Evolutionary conservation across 257 asterid species (phyloP).

Genomic region (Fraxinus pennsylvanica): DNA sequence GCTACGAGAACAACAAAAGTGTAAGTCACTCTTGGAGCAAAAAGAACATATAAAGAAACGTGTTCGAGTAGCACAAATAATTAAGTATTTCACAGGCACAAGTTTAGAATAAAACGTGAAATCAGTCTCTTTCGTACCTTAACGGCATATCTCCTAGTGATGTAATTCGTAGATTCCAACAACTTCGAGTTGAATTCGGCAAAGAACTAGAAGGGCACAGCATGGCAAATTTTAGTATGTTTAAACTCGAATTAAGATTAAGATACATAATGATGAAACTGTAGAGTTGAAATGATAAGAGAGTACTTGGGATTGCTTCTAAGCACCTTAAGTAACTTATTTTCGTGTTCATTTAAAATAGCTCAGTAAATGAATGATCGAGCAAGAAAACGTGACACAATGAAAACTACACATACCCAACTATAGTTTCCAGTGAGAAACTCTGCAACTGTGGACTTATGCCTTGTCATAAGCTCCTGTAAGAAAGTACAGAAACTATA

Average conservation of each 20-base stretch:
- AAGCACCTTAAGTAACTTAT: not conserved
- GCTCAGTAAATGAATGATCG: not conserved
- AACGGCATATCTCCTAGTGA: conserved; percentile 80
- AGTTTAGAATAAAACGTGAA: not conserved
- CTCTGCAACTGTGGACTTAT: conserved; percentile 82
- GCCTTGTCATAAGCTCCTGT: conserved; percentile 93
- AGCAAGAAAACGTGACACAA: not conserved
- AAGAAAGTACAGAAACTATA: conserved; percentile 27
- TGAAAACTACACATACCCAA: conserved; percentile 58
- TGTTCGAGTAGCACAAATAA: not conserved
- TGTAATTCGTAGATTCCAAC: conserved; percentile 82
- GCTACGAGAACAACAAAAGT: too few species aligned
- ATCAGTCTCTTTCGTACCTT: conserved; percentile 48
- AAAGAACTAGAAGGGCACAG: conserved; percentile 54
- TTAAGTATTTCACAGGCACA: not conserved
- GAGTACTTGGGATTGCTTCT: not conserved
- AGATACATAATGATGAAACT: not conserved
- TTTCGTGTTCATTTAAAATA: not conserved
- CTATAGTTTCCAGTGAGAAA: conserved; percentile 60
- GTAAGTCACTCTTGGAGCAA: too few species aligned
- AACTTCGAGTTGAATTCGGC: conserved; percentile 79
- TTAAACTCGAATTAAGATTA: not conserved
- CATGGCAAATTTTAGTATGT: conserved; percentile 9
- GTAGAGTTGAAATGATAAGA: not conserved
- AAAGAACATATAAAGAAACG: too few species aligned